Evolutionary conservation across 306 rosid species (phyloP), one percentile per base, ranked within the genome.

Genomic region (Cucumis hystrix): DNA sequence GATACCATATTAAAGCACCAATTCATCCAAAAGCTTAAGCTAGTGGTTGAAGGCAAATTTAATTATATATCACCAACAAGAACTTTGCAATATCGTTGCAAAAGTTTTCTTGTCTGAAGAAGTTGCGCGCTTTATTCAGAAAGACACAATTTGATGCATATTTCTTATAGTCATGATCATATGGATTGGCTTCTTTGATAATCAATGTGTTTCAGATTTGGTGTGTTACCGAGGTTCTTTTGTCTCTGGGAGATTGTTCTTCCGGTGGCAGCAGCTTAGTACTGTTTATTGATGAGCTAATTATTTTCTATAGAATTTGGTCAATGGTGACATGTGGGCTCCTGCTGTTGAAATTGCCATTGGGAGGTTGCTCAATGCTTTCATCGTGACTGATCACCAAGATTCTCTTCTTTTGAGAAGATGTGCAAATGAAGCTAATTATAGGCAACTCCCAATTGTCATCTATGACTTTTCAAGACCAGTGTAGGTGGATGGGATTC

Each of bases 391-490:
- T 23, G 83, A 90, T 86, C 96, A 90, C 83, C 83, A 80, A 82
- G 98, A 95, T 79, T 87, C 85, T 77, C 97, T 82, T 78, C 89
- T 92, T 87, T 78, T 95, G 82, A 92, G 87, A 85, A 76, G 83
- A 81, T 92, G 91, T 88, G 97, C 98, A 0, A 87, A 72, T 79
- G 96, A 95, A 80, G 96, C 86, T 61, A 70, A 83, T 73, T 92
- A 89, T 68, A 84, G 59, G 49, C 41, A 84, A 59, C 90, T 92
- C 82, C 91, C 84, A 77, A 90, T 95, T 80, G 69, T 95, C 82
- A 87, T 95, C 80, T 95, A 95, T 80, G 96, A 95, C 80, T 95
- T 95, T 88, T 87, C 93, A 80, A 83, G 80, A 82, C 92, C 97
- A 78, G 84, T 91, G 98, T 92, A 85, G 54, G 71, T 66, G 79